Percentiles rank a stretch among this genome's conserved stretches.
These are phyloP conservation scores for Russula compacta DNA, from an alignment of 768 basidiomycete species.

Conservation along the genomic window DNA sequence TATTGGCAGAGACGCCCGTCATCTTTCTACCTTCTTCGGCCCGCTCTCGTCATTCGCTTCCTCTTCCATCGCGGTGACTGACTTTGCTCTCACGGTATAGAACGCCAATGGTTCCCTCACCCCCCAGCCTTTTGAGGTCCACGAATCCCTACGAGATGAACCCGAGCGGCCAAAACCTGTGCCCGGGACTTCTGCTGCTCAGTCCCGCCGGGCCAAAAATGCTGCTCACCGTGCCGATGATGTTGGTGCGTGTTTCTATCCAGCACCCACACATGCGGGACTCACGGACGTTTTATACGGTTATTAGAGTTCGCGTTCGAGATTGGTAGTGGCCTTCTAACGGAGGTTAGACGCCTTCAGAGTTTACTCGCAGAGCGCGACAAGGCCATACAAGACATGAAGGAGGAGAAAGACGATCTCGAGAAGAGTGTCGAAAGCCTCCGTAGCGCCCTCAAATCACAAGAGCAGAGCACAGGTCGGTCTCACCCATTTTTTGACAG, in stretches of 20 bases:
- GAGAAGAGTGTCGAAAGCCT: conserved; percentile 72
- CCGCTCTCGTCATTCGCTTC: conserved; percentile 7
- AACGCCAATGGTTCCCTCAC: conserved; percentile 27
- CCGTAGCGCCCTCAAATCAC: conserved; percentile 60
- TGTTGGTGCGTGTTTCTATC: conserved; percentile 50
- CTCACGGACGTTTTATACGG: not conserved
- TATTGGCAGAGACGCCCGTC: not conserved
- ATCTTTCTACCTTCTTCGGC: conserved; percentile 17
- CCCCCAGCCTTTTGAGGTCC: conserved; percentile 12
- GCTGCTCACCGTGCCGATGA: conserved; percentile 86
- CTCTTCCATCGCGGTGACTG: conserved; percentile 10
- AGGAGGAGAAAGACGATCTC: conserved; percentile 86
- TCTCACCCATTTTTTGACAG: conserved; percentile 3
- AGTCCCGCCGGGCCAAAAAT: conserved; percentile 84
- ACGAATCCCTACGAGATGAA: conserved; percentile 50
- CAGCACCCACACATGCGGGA: not conserved
- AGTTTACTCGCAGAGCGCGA: conserved; percentile 86
- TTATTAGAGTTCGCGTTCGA: conserved; percentile 90
- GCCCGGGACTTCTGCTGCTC: conserved; percentile 66
- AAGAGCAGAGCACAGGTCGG: conserved; percentile 75
- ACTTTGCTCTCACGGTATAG: conserved; percentile 4
- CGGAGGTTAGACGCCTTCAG: conserved; percentile 87
- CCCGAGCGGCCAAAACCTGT: conserved; percentile 53
- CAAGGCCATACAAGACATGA: conserved; percentile 84
- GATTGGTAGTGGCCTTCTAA: conserved; percentile 86